Evolutionary conservation across 805 yeast species (phyloP).

Genomic region (Candida montana): DNA sequence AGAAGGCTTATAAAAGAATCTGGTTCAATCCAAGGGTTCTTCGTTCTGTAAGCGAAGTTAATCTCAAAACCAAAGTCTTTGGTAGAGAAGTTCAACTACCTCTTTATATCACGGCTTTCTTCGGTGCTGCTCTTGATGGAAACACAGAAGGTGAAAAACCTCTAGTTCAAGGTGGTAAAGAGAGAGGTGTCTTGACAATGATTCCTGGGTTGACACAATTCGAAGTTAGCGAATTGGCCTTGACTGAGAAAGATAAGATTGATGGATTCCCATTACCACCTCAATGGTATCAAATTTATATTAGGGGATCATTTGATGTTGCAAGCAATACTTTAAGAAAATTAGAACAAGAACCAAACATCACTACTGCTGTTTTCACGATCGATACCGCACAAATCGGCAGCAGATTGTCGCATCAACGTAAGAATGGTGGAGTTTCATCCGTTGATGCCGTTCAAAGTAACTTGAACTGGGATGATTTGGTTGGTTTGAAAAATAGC

Average conservation of each 20-base stretch:
- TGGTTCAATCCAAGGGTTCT: conserved; percentile 42
- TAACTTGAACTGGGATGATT: too few species aligned
- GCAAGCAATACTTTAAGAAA: too few species aligned
- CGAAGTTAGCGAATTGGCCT: conserved; percentile 36
- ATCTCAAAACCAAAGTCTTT: conserved; percentile 41
- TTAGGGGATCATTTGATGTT: too few species aligned
- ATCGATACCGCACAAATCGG: too few species aligned
- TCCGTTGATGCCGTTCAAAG: too few species aligned
- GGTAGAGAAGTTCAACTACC: conserved; percentile 43
- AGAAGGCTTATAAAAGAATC: conserved; percentile 35
- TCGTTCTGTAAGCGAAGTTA: conserved; percentile 30
- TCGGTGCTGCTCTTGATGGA: conserved; percentile 36
- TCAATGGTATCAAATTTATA: conserved; percentile 48
- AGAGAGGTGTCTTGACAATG: conserved; percentile 42
- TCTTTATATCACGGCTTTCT: conserved; percentile 45
- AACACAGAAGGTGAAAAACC: conserved; percentile 40
- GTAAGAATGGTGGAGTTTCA: too few species aligned
- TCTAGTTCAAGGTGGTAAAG: conserved; percentile 36
- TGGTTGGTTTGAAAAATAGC: too few species aligned
- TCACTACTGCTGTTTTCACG: too few species aligned
- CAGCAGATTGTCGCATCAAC: too few species aligned
- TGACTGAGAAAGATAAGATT: conserved; percentile 14
- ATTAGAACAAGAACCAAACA: too few species aligned
- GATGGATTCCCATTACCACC: not conserved
- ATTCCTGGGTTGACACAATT: conserved; percentile 38